Base-by-base conservation (phyloP, 352 stramenopile species). In the Phytophthora quininea region DNA sequence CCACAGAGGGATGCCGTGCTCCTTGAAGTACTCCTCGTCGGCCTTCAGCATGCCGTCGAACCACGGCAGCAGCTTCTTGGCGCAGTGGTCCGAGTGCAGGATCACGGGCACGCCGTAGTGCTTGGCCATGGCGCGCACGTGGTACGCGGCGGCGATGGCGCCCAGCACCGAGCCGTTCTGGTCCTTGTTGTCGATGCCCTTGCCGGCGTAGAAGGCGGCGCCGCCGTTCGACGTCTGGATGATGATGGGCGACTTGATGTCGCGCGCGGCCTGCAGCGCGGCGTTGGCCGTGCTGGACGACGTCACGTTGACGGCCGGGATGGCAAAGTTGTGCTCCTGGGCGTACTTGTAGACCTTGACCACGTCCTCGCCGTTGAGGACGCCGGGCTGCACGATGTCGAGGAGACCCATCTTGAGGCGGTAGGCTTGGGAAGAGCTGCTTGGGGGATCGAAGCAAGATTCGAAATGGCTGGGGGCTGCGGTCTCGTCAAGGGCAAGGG, bases 21-120 rank as follows among this genome's bases (percentile, higher is more conserved):
- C 77, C 47, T 81, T 84, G 74, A 98, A n/a, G n/a, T n/a, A n/a
- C n/a, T n/a, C 92, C 82, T 99, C 96, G 67, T 97, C 92, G 30
- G 96, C 97, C 45, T 90, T 80, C 45, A 99, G 81, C 80, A 99
- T 97, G 52, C 97, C 97, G 77, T 99, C 97, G 72, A 98, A 98
- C 97, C 97, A 99, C 48, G 97, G 97, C 73, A 99, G 84, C 71
- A 99, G 88, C 71, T 98, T 98, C 91, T 99, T 99, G 77, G 97
- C 95, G 86, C 97, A 99, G 84, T 99, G 97, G 81, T 99, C 97
- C 65, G n/a, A 99, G 95, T 99, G 97, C 54, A 99, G 86, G 59
- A 99, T 96, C 43, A 99, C 97, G 5, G 97, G 96, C 62, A 99
- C 89, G 58, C 92, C 92, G 86, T 99, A 99, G 76, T 97, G 84